A percentile compares a stretch with the other conserved stretches of the same genome.
Evolutionary conservation across 2,329 filamentous ascomycete genomes (phyloP).

Genomic region (Fusarium luffae): DNA sequence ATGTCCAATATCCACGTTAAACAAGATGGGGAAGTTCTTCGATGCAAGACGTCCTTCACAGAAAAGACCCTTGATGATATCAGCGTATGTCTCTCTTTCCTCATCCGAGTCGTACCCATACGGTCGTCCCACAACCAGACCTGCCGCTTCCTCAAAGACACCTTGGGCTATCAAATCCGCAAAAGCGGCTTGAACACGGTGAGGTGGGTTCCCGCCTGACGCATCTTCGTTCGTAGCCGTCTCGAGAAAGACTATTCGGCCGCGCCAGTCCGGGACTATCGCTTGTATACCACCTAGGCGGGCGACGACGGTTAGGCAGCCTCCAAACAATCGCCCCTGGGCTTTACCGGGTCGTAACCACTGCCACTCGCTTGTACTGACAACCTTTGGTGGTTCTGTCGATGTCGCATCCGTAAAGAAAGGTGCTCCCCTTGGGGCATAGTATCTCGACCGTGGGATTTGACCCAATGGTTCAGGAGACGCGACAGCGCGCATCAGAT

Average conservation of each 20-base stretch:
- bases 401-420: slow-evolving; percentile 42
- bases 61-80: slow-evolving; percentile 49
- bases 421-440: slow-evolving; percentile 42
- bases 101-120: slow-evolving; percentile 54
- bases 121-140: slow-evolving; percentile 56
- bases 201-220: slow-evolving; percentile 32
- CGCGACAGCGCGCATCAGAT: slow-evolving; percentile 50
- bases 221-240: slow-evolving; percentile 51
- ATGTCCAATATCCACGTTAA: slow-evolving; percentile 57
- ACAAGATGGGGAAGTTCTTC: slow-evolving; percentile 54
- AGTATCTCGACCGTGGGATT: slow-evolving; percentile 48
- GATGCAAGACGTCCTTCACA: slow-evolving; percentile 49
- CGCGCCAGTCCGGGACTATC: slow-evolving; percentile 52
- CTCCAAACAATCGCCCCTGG: slow-evolving; percentile 58
- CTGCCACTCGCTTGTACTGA: slow-evolving; percentile 47
- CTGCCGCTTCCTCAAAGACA: slow-evolving; percentile 55
- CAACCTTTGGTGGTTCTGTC: slow-evolving; percentile 45
- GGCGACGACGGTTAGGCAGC: slow-evolving; percentile 54
- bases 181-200: slow-evolving; percentile 49
- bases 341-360: slow-evolving; percentile 53
- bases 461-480: slow-evolving; percentile 45
- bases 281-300: slow-evolving; percentile 50
- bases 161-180: slow-evolving; percentile 56
- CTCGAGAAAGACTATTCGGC: slow-evolving; percentile 56
- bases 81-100: slow-evolving; percentile 44